These are phyloP conservation scores for Chrysanthemum seticuspe DNA, from an alignment of 129 eudicot genomes.

Conservation along the genomic window DNA sequence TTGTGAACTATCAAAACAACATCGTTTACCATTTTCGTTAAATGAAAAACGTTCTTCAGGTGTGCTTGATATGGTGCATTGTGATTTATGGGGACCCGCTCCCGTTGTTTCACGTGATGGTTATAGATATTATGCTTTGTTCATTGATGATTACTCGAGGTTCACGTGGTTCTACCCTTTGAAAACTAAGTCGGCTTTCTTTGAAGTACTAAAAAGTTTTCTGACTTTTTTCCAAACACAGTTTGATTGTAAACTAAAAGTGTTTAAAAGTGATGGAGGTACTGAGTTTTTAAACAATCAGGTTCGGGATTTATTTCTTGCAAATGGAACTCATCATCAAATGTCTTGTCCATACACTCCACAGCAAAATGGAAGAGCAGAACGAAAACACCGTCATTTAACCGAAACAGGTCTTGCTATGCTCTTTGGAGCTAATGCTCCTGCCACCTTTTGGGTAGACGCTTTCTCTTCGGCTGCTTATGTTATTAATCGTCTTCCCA, in stretches of 20 bases:
- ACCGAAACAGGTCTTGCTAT: slow-evolving; percentile 2
- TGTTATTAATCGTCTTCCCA: too few species aligned
- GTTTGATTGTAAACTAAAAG: neutral
- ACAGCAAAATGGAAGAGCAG: neutral
- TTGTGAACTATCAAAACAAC: too few species aligned
- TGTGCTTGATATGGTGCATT: slow-evolving; percentile 10
- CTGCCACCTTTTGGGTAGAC: too few species aligned
- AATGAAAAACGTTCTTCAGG: neutral
- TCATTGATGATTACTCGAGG: slow-evolving; percentile 3
- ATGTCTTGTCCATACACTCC: neutral
- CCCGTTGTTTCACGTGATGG: neutral
- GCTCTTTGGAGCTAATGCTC: slow-evolving; percentile 3
- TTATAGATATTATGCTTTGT: neutral
- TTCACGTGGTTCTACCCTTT: neutral
- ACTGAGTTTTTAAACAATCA: neutral
- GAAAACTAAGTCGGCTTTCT: neutral
- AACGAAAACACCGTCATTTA: neutral
- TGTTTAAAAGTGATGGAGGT: slow-evolving; percentile 5
- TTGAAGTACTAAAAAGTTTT: neutral
- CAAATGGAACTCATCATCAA: neutral
- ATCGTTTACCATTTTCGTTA: too few species aligned
- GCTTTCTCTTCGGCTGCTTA: too few species aligned
- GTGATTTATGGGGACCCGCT: slow-evolving; percentile 1
- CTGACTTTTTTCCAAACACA: neutral
- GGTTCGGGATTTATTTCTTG: neutral